Conservation (phyloP, 176 grass and related monocot species). For the Puccinellia tenuiflora region DNA sequence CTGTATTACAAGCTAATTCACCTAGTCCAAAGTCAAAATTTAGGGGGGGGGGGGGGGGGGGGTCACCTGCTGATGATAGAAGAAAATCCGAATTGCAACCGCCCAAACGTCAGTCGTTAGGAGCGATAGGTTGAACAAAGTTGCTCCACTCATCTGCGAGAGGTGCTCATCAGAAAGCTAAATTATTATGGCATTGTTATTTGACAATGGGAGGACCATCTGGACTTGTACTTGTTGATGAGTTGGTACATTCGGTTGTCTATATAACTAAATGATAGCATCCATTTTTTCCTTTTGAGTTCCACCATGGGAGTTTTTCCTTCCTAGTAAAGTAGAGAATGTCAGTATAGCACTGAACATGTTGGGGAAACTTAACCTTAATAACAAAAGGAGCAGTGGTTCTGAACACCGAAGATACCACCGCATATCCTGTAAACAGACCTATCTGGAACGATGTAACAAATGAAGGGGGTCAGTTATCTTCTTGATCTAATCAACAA, state of each 20-base stretch:
- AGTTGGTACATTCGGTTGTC: background rate
- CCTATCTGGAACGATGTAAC: background rate
- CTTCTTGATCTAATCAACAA: background rate
- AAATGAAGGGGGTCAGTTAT: background rate
- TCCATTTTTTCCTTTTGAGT: background rate
- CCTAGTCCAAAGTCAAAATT: background rate
- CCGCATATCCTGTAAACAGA: conserved; percentile 24
- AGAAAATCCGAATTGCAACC: conserved; percentile 5
- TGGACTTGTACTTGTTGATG: background rate
- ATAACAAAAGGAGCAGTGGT: conserved; percentile 12
- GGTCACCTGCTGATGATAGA: conserved; percentile 29
- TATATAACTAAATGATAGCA: background rate
- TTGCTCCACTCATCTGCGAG: conserved; percentile 35
- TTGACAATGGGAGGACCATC: background rate
- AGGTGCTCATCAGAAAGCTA: background rate
- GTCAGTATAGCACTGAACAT: background rate
- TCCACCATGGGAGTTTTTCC: background rate
- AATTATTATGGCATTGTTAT: background rate
- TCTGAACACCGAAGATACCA: background rate
- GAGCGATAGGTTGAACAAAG: conserved; percentile 20
- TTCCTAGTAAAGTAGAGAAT: background rate
- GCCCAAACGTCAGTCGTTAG: conserved; percentile 30
- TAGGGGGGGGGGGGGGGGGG: background rate
- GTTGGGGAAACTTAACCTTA: conserved; percentile 1
- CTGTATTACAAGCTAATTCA: background rate